Base-by-base conservation (phyloP, 192 early-diverging fungal species). In the Coemansia sp. region DNA sequence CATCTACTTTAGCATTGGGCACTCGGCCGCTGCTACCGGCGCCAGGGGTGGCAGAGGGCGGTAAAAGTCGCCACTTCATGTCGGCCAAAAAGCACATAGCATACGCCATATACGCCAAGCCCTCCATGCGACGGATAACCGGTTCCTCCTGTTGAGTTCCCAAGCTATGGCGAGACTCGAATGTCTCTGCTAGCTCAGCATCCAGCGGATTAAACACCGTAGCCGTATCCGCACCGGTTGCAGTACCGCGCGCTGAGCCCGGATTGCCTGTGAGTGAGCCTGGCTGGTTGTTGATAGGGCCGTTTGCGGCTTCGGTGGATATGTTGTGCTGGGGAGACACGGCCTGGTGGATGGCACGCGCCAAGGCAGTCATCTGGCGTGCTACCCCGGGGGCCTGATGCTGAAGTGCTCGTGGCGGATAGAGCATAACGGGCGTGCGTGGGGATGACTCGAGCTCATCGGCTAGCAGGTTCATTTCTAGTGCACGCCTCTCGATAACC, bases 391-490 rank as follows among this genome's bases (percentile, higher is more conserved):
- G 62, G 10, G 64, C 71, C 32, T 66, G 62, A 38, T 62, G 46
- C 7, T 34, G 59, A 3, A 23, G 23, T 1, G 66, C 14, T 7
- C 67, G 67, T 11, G 67, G 74, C 35, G 62, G 67, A 43, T 71
- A 77, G 42, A 67, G 64, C 8, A 56, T 46, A 25, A 47, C 28
- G 9, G 73, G 73, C 27, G 64, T 66, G 24, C 60, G 67, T 41
- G 66, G 70, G 35, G 67, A 71, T n/a, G 73, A 77, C 38, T 68
- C 71, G 24, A 80, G 46, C 46, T 77, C 85, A 66, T 90, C 88
- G 3, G 88, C 88, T 42, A 88, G 77, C 36, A 69, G 76, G 62
- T 90, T 90, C 52, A 86, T 78, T 58, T 88, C 87, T 10, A 90
- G 78, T 1, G 81, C 76, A 5, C 79, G 70, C 48, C 83, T 84